Evolutionary conservation across 495 filamentous ascomycete species (phyloP), one percentile per base, ranked within the genome.

Genomic region (Tuber borchii): DNA sequence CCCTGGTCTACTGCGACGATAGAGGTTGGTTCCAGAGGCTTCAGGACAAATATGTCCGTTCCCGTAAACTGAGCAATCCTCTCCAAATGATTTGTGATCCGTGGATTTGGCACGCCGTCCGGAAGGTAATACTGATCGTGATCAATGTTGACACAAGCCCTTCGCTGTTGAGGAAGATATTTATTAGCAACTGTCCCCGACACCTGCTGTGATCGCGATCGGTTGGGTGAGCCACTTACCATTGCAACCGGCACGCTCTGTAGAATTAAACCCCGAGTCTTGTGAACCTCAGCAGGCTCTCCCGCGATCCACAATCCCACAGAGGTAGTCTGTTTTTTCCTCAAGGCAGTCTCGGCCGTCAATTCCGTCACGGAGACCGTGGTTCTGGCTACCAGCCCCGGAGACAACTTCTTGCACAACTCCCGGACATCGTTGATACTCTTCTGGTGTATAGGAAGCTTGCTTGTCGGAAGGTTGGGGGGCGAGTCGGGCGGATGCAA

Each of bases 31-130:
- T 87, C 85, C 93, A 96, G 37, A 93, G 94, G 71, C 91, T 93
- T 81, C 75, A 98, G 87, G 26, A 99, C 86, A 84, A 99, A 99
- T 79, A 99, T 95, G 83, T 98, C 96, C 74, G 96, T 94, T 40
- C 94, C 95, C 76, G 94, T 97, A 83, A 91, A 94, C 69, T 86
- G 87, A 34, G 95, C 91, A 82, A 95, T 88, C 48, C 90, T 89
- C 82, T 97, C 92, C 76, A 98, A 87, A 81, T 95, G 93, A 40
- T 92, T 89, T n/a, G 94, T 87, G 34, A 97, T 91, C 77, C 89
- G 90, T 7, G 88, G 79, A 31, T 89, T 85, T 76, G 91, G 88
- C 71, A 93, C 86, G 10, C 88, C 91, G 77, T 90, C 90, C 45
- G 90, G 84, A 84, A 94, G 92, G 83, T 93, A 90, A 80, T 97